phyloP scores from a whole-genome alignment of 1,284 basidiomycete species.

The Ganoderma meredithae region DNA sequence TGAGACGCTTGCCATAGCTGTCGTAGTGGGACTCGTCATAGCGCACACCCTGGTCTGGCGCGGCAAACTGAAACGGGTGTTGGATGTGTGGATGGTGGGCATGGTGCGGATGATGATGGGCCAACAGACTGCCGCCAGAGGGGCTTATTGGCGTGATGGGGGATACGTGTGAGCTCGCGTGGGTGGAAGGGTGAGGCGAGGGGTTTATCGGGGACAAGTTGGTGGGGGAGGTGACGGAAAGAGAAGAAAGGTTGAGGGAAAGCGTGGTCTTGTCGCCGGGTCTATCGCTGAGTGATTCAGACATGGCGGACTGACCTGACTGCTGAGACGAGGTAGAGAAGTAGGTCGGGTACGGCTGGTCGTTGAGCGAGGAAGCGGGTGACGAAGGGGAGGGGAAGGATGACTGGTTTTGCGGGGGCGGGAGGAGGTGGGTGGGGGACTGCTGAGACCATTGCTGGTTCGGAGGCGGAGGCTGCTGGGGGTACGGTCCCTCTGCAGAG shows the following conservation, averaged over 20 bases:
- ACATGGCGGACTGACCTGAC: slow-evolving; percentile 37
- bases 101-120: slow-evolving; percentile 40
- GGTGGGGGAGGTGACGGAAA: slow-evolving; percentile 69
- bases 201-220: slow-evolving; percentile 66
- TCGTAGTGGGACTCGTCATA: slow-evolving; percentile 45
- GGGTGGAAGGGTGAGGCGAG: slow-evolving; percentile 47
- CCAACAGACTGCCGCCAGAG: slow-evolving; percentile 44
- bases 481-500: slow-evolving; percentile 42
- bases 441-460: slow-evolving; percentile 42
- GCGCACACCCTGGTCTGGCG: slow-evolving; percentile 43
- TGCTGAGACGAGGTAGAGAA: slow-evolving; percentile 39
- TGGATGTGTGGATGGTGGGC: slow-evolving; percentile 41
- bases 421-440: slow-evolving; percentile 42
- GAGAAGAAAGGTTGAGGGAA: slow-evolving; percentile 71
- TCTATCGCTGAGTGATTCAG: slow-evolving; percentile 38
- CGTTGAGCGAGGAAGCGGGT: slow-evolving; percentile 42
- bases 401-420: slow-evolving; percentile 42
- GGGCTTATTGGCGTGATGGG: slow-evolving; percentile 68
- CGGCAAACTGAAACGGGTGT: slow-evolving; percentile 52
- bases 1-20: slow-evolving; percentile 40
- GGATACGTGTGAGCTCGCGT: slow-evolving; percentile 49
- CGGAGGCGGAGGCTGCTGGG: slow-evolving; percentile 37
- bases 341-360: slow-evolving; percentile 42
- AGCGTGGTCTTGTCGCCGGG: slow-evolving; percentile 46
- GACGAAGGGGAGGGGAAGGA: slow-evolving; percentile 47